A percentile compares a stretch with the other conserved stretches of the same genome.
Conservation (phyloP, 305 asterid genomes). For the Fraxinus sp. region DNA sequence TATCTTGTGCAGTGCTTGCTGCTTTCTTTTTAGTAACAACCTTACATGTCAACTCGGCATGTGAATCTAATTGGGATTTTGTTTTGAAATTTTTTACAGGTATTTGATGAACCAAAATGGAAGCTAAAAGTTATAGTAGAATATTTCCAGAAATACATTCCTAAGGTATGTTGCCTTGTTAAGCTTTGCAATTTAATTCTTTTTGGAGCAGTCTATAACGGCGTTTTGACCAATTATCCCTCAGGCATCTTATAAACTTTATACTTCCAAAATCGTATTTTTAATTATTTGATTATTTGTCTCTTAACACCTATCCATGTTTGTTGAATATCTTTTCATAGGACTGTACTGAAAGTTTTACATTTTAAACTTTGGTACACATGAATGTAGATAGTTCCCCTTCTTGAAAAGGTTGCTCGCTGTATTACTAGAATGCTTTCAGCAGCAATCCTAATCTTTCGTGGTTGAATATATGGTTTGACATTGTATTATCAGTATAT, state of each 20-base stretch:
- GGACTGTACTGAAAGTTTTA: not conserved
- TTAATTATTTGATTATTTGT: not conserved
- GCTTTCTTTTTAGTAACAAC: not conserved
- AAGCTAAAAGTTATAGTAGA: conserved; percentile 63
- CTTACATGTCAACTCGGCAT: conserved; percentile 4
- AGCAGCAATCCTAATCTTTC: not conserved
- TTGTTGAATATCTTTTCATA: conserved; percentile 3
- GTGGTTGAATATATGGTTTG: not conserved
- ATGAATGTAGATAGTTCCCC: not conserved
- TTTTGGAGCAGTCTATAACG: conserved; percentile 3
- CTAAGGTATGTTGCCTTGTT: conserved; percentile 51
- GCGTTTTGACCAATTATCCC: conserved; percentile 14
- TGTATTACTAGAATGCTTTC: not conserved
- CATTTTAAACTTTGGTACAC: not conserved
- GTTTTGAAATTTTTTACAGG: conserved; percentile 40
- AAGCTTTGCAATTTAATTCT: conserved; percentile 12
- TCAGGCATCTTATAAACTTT: conserved; percentile 14
- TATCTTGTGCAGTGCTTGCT: not conserved
- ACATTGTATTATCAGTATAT: not conserved
- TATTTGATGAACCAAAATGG: conserved; percentile 63
- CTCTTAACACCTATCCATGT: not conserved
- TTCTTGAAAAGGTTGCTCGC: not conserved
- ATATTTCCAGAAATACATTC: conserved; percentile 76
- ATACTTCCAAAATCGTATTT: not conserved
- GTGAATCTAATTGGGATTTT: conserved; percentile 14